Percentiles rank a stretch among this genome's conserved stretches.
Evolutionary conservation across 108 stramenopile species (phyloP).

Genomic region (Cafeteria roenbergensis): DNA sequence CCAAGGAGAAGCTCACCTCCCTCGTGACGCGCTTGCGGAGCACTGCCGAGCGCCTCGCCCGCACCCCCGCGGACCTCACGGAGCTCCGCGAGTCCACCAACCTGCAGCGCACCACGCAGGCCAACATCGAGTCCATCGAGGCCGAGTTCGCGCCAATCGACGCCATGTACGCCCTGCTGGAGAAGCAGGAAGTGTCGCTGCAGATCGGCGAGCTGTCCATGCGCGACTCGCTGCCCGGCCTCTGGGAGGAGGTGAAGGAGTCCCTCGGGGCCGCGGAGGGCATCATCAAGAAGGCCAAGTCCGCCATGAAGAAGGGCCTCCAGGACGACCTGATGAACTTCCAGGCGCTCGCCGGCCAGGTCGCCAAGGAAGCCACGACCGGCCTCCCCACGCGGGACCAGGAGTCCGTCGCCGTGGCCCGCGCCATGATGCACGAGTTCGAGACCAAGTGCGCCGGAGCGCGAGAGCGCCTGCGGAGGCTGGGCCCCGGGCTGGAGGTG

Average conservation of each 20-base stretch:
- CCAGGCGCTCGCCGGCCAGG: slow-evolving; percentile 12
- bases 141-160: slow-evolving; percentile 42
- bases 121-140: slow-evolving; percentile 22
- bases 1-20: slow-evolving; percentile 33
- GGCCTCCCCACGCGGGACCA: slow-evolving; percentile 22
- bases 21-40: slow-evolving; percentile 32
- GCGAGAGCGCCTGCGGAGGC: slow-evolving; percentile 19
- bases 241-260: slow-evolving; percentile 29
- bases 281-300: slow-evolving; percentile 39
- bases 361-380: slow-evolving; percentile 17
- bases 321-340: slow-evolving; percentile 30
- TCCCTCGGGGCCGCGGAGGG: slow-evolving; percentile 33
- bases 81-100: slow-evolving; percentile 41
- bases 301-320: slow-evolving; percentile 52
- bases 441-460: slow-evolving; percentile 23
- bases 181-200: slow-evolving; percentile 37
- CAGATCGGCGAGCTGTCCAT: slow-evolving; percentile 29
- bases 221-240: slow-evolving; percentile 20
- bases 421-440: slow-evolving; percentile 29
- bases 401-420: slow-evolving; percentile 21
- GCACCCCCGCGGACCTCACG: slow-evolving; percentile 28
- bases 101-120: slow-evolving; percentile 23
- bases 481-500: slow-evolving; percentile 44
- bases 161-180: slow-evolving; percentile 36
- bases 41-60: slow-evolving; percentile 25